Evolutionary conservation across 805 yeast species (phyloP).

Genomic region (Nematodospora valgi): DNA sequence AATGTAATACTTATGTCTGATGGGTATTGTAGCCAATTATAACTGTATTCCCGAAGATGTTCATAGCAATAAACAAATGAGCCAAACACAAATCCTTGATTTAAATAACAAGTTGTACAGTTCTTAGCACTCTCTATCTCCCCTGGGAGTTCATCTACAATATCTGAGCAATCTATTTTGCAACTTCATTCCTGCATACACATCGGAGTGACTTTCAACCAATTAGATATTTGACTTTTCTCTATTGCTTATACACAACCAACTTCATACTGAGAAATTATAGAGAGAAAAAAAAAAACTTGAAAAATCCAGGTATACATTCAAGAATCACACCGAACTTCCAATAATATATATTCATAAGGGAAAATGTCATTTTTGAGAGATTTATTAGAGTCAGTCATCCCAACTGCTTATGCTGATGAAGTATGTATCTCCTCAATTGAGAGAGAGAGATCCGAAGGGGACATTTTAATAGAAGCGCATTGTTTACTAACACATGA

Average conservation of each 20-base stretch:
- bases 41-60: no score
- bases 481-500: conserved; percentile 5
- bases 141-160: no score
- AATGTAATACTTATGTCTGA: no score
- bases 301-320: background rate
- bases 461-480: background rate
- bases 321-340: background rate
- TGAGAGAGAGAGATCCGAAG: background rate
- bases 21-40: no score
- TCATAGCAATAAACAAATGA: no score
- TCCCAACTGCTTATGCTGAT: conserved; percentile 86
- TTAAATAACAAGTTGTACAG: no score
- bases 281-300: conserved; percentile 4
- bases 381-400: conserved; percentile 76
- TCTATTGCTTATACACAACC: conserved; percentile 11
- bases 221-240: conserved; percentile 26
- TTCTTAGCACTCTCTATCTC: no score
- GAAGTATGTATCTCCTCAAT: conserved; percentile 41
- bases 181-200: conserved; percentile 3
- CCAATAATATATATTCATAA: conserved; percentile 10
- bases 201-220: no score
- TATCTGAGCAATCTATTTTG: no score
- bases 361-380: conserved; percentile 56
- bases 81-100: no score
- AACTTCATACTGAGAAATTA: conserved; percentile 3